phyloP scores from a whole-genome alignment of 2,329 filamentous ascomycete genomes.

The Penicillium janthinellum region DNA sequence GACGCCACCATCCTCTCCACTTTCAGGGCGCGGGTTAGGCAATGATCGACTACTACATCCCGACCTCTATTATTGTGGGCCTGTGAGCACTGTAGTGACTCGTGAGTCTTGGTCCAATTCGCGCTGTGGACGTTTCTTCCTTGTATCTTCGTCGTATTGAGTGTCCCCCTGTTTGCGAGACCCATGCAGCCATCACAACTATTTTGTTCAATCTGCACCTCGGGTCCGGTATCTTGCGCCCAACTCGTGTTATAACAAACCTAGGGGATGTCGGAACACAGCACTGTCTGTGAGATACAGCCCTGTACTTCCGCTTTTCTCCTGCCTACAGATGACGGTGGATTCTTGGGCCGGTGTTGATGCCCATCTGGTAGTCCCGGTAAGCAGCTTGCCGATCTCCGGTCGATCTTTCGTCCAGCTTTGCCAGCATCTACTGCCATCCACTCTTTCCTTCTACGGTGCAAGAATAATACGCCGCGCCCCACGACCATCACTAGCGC shows the following conservation, averaged over 20 bases:
- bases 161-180: neutral
- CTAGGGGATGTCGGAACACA: too few species aligned
- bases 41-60: neutral
- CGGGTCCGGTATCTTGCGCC: neutral
- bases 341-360: neutral
- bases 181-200: too few species aligned
- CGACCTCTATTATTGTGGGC: neutral
- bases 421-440: neutral
- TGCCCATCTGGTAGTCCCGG: neutral
- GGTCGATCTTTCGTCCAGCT: neutral
- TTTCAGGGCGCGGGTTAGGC: neutral
- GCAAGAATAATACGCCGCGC: neutral
- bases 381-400: neutral
- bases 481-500: neutral
- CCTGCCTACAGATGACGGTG: neutral
- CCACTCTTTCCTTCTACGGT: neutral
- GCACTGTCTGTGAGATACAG: neutral
- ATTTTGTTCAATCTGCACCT: too few species aligned
- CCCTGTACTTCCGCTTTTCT: neutral
- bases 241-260: neutral
- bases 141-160: too few species aligned
- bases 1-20: neutral
- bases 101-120: neutral
- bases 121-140: neutral
- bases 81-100: neutral